phyloP scores from a whole-genome alignment of 228 moss, liverwort and hornwort species.

The Sphagnum magellanicum region DNA sequence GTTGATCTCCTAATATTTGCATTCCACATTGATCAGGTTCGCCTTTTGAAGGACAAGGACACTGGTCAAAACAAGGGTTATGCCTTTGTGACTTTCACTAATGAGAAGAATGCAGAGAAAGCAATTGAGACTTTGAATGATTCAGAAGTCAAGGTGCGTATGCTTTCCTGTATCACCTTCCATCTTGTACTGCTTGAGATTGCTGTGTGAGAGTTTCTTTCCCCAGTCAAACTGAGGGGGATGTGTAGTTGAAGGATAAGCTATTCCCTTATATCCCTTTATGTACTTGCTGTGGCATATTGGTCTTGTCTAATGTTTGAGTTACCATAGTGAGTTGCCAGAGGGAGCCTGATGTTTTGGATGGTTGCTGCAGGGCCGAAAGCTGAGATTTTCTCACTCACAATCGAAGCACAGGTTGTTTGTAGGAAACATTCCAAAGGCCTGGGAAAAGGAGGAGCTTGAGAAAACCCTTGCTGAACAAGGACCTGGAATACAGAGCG shows the following conservation, averaged over 20 bases:
- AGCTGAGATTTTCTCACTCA: constrained; percentile 92
- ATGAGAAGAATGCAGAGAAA: constrained; percentile 92
- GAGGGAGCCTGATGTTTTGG: no score
- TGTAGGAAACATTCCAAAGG: constrained; percentile 96
- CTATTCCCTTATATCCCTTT: not conserved
- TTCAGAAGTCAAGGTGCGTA: constrained; percentile 83
- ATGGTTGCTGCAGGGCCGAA: constrained; percentile 64
- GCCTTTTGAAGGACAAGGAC: constrained; percentile 96
- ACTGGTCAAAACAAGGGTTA: constrained; percentile 99
- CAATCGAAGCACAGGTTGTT: constrained; percentile 98
- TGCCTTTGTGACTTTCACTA: constrained; percentile 98
- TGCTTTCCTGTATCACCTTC: not conserved
- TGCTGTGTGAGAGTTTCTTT: not conserved
- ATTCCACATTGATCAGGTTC: constrained; percentile 43
- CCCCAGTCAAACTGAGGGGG: not conserved
- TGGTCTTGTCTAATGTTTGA: not conserved
- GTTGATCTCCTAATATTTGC: no score
- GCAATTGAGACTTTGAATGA: constrained; percentile 92
- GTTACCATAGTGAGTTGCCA: no score
- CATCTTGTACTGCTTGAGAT: not conserved
- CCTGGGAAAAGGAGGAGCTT: constrained; percentile 98
- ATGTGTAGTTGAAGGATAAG: not conserved
- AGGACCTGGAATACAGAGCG: constrained; percentile 98
- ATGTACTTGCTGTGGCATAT: no score
- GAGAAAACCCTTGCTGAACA: constrained; percentile 94